Conservation (phyloP, 2,329 filamentous ascomycete species). For the Tympanopsis confertula region DNA sequence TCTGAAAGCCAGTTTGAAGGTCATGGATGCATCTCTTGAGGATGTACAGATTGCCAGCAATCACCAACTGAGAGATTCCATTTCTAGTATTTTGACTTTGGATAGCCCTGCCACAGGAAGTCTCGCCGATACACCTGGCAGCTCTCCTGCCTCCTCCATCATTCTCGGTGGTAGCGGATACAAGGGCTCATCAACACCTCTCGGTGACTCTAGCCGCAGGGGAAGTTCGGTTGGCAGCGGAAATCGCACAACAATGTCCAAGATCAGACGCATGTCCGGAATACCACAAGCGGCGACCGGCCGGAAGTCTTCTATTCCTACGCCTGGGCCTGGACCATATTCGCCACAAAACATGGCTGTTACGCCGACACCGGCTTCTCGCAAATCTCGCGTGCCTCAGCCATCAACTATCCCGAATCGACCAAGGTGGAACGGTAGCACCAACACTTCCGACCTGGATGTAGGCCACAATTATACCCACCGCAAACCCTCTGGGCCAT, state of each 20-base stretch:
- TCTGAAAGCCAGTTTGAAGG: constrained; percentile 64
- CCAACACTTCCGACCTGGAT: not conserved
- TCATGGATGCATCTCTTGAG: constrained; percentile 65
- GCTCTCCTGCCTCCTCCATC: constrained; percentile 50
- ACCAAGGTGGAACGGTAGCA: not conserved
- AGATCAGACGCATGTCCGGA: not conserved
- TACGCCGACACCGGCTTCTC: not conserved
- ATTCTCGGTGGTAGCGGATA: constrained; percentile 45
- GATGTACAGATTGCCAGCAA: constrained; percentile 53
- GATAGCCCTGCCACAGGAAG: constrained; percentile 63
- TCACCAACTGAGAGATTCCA: constrained; percentile 74
- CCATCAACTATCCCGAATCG: not conserved
- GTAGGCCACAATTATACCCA: not conserved
- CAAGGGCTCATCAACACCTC: constrained; percentile 27
- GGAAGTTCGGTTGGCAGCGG: not conserved
- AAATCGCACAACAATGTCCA: not conserved
- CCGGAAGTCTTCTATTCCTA: not conserved
- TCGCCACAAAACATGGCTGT: not conserved
- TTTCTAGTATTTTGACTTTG: constrained; percentile 82
- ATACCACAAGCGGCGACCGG: not conserved
- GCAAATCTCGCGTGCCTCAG: not conserved
- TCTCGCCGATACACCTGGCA: constrained; percentile 60
- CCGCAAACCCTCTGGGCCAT: not conserved
- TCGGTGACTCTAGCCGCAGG: constrained; percentile 7
- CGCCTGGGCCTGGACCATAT: not conserved